These are phyloP conservation scores for Penicillium brasilianum DNA, from an alignment of 2,329 filamentous ascomycete species.

Conservation along the genomic window DNA sequence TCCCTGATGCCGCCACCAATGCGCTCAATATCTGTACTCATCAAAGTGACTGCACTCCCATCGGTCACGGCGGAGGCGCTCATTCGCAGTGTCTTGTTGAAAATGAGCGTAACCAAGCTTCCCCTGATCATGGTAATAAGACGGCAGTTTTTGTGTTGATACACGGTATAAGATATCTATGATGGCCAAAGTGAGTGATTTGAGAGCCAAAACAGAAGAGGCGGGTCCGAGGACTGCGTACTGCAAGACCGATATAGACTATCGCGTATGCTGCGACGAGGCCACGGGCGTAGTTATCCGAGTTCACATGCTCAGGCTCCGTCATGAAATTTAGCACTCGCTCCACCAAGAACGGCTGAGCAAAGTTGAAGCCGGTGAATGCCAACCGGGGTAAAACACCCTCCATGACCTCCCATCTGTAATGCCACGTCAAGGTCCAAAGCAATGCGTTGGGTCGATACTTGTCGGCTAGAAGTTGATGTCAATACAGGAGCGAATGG, in stretches of 20 bases:
- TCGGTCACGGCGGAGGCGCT: conserved; percentile 41
- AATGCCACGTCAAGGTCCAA: conserved; percentile 26
- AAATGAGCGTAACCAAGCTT: conserved; percentile 53
- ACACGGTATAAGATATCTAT: conserved; percentile 39
- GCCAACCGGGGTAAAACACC: conserved; percentile 46
- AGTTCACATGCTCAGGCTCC: conserved; percentile 27
- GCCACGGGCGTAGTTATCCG: conserved; percentile 38
- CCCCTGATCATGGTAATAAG: conserved; percentile 46
- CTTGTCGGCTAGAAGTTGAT: conserved; percentile 18
- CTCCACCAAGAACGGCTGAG: conserved; percentile 54
- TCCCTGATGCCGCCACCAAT: conserved; percentile 23
- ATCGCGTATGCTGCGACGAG: conserved; percentile 46
- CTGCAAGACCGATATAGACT: conserved; percentile 46
- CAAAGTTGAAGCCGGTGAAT: conserved; percentile 50
- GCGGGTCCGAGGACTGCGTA: conserved; percentile 25
- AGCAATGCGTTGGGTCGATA: conserved; percentile 24
- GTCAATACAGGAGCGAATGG: background rate
- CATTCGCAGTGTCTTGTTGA: conserved; percentile 51
- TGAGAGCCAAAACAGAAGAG: background rate
- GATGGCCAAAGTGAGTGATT: background rate
- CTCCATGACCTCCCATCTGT: conserved; percentile 25
- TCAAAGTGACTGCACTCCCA: conserved; percentile 50
- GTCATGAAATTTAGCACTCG: conserved; percentile 27
- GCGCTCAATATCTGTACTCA: conserved; percentile 54
- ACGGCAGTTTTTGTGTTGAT: conserved; percentile 44